Conservation (phyloP, 2,329 filamentous ascomycete species). For the Emericellopsis cladophorae region DNA sequence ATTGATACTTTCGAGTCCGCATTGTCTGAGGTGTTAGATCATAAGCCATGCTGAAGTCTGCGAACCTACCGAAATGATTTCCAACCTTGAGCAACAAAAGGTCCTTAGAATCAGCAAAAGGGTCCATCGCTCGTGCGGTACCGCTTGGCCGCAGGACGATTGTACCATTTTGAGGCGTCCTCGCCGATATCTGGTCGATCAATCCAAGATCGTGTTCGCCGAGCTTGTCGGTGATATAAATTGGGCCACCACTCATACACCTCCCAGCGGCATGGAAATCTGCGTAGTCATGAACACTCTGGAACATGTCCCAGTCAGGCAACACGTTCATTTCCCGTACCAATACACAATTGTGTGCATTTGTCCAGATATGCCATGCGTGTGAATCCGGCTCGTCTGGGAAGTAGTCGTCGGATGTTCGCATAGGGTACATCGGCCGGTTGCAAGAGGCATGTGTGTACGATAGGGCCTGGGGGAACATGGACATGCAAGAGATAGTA, state of each 20-base stretch:
- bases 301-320: constrained; percentile 71
- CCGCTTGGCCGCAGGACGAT: constrained; percentile 71
- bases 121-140: constrained; percentile 57
- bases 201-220: constrained; percentile 66
- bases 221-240: constrained; percentile 88
- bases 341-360: constrained; percentile 78
- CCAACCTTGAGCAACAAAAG: constrained; percentile 62
- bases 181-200: constrained; percentile 70
- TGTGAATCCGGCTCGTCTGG: constrained; percentile 71
- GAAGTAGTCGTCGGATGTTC: constrained; percentile 90
- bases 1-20: constrained; percentile 59
- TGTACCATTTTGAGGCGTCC: constrained; percentile 57
- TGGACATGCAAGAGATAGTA: constrained; percentile 90
- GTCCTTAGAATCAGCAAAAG: constrained; percentile 68
- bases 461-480: constrained; percentile 76
- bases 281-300: constrained; percentile 54
- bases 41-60: neutral
- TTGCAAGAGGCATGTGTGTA: constrained; percentile 70
- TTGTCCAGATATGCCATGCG: constrained; percentile 90
- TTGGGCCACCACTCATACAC: constrained; percentile 79
- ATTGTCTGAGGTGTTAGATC: too few species aligned
- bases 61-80: constrained; percentile 55
- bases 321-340: constrained; percentile 76
- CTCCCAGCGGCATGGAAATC: constrained; percentile 82
- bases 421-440: constrained; percentile 58